Evolutionary conservation across 106 monocot genomes (phyloP), one percentile per base, ranked within the genome.

Genomic region (Narthecium ossifragum): DNA sequence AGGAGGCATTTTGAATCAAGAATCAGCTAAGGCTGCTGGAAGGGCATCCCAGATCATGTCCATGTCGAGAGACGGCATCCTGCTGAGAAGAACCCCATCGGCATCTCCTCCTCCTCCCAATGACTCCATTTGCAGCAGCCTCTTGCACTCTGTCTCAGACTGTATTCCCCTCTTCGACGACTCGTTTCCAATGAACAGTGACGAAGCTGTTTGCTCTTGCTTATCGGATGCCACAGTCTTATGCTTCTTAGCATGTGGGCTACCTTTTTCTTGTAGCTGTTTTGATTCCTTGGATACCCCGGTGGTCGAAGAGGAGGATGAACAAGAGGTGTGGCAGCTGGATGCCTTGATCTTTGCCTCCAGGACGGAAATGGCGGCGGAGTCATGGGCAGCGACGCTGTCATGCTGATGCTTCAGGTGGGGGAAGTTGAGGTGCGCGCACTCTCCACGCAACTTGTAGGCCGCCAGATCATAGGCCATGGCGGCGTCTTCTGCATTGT

Each of bases 361-460:
- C 2, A 75, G 58, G 0, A 75, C 62, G n/a, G 63, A 71, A 23
- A 66, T 27, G 5, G 52, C 57, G 8, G 67, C 23, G 13, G 53
- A 32, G 33, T 10, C 9, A 6, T 2, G 27, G 14, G 7, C 24
- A 15, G 7, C 24, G 9, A 2, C 21, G 1, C 39, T 25, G 18
- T 46, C 22, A 34, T 67, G 61, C 12, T 56, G 31, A 60, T 64
- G 53, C 37, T 68, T 76, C 48, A 76, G 81, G 53, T 73, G 59
- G 26, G 81, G 76, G 55, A 82, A 82, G 40, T 82, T 82, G 60
- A 82, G 81, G 25, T 65, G 51, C 26, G 76, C 81, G 14, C 39
- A 49, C 5, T 75, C 76, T 2, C 81, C 81, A 24, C 76, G 50
- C 7, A 82, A 61, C 37, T 57, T 69, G 61, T 73, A 82, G 32